Percentiles rank a stretch among this genome's conserved stretches.
These are phyloP conservation scores for Aspergillus viridinutans DNA, from an alignment of 2,329 filamentous ascomycete species.

Conservation along the genomic window DNA sequence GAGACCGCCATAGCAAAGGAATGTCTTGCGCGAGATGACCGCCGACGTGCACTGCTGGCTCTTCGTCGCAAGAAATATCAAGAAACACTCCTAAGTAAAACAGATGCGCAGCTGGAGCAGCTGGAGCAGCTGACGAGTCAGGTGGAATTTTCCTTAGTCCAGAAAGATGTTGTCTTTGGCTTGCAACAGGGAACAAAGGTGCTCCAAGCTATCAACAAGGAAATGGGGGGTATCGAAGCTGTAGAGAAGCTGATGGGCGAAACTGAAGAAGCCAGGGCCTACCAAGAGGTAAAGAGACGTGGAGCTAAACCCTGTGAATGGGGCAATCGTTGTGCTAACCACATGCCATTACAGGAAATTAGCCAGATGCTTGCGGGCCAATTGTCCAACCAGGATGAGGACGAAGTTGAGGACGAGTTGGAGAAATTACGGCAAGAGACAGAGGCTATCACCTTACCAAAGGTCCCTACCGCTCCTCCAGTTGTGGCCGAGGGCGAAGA, in stretches of 20 bases:
- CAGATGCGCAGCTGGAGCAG: conserved; percentile 89
- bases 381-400: conserved; percentile 92
- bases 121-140: conserved; percentile 81
- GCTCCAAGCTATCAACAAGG: conserved; percentile 82
- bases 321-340: neutral
- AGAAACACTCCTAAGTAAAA: conserved; percentile 80
- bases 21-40: conserved; percentile 77
- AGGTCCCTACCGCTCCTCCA: conserved; percentile 33
- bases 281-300: conserved; percentile 66
- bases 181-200: conserved; percentile 88
- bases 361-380: conserved; percentile 83
- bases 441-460: conserved; percentile 33
- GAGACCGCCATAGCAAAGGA: conserved; percentile 82
- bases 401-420: conserved; percentile 95
- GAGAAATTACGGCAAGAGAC: conserved; percentile 71
- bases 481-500: conserved; percentile 25
- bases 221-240: conserved; percentile 92
- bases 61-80: conserved; percentile 96
- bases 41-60: conserved; percentile 75
- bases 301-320: neutral
- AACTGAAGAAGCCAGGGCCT: conserved; percentile 81
- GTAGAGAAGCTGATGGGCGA: conserved; percentile 96
- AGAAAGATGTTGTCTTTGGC: conserved; percentile 93
- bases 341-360: conserved; percentile 62
- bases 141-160: conserved; percentile 93